Evolutionary conservation across 345 rosid genomes (phyloP).

Genomic region (Pistacia atlantica): DNA sequence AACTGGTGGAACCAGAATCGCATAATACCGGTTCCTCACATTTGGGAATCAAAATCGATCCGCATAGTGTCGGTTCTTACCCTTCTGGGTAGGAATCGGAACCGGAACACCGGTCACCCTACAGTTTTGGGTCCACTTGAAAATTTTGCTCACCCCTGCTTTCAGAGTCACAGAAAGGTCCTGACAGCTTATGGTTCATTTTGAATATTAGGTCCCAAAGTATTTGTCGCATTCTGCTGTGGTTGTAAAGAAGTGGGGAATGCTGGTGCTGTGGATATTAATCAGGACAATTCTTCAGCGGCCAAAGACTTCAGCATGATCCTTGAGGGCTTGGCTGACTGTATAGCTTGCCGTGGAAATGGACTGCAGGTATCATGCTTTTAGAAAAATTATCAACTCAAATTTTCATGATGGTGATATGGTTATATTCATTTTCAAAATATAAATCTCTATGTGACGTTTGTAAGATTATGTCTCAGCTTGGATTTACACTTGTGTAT

Average conservation of each 20-base stretch:
- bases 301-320: constrained; percentile 37
- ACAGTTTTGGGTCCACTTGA: no score
- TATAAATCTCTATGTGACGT: neutral
- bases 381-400: neutral
- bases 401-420: neutral
- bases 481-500: neutral
- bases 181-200: constrained; percentile 20
- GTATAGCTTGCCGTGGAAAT: constrained; percentile 53
- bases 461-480: neutral
- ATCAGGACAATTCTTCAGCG: constrained; percentile 21
- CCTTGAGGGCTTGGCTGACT: constrained; percentile 75
- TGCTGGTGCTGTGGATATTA: constrained; percentile 36
- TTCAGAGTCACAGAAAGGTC: neutral
- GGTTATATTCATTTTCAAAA: neutral
- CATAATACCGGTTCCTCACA: no score
- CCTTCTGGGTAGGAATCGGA: no score
- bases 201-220: constrained; percentile 60
- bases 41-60: no score
- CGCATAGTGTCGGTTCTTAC: no score
- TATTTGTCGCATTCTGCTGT: constrained; percentile 54
- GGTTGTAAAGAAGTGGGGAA: constrained; percentile 33
- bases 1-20: no score
- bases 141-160: no score
- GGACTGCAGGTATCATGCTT: constrained; percentile 37
- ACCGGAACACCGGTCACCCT: no score